phyloP scores from a whole-genome alignment of 176 grass and related monocot genomes.

The Oryza glaberrima region DNA sequence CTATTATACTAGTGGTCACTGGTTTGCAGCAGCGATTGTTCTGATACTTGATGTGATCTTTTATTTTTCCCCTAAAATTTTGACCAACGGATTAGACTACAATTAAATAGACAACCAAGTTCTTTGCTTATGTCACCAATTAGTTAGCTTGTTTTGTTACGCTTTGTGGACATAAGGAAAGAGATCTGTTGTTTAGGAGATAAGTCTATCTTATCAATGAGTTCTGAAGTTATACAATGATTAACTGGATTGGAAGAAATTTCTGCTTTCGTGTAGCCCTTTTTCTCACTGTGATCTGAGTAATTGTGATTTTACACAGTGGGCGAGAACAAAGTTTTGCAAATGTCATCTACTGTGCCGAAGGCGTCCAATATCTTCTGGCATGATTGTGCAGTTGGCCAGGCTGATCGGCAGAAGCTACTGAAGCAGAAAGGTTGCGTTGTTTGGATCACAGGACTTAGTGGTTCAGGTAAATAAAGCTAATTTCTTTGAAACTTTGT shows the following conservation, averaged over 20 bases:
- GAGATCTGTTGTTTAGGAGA: not conserved
- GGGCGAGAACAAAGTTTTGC: constrained; percentile 9
- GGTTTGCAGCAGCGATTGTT: not conserved
- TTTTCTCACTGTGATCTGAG: not conserved
- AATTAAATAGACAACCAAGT: not conserved
- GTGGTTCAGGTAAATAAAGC: constrained; percentile 64
- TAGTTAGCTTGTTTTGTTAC: not conserved
- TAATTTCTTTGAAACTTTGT: not conserved
- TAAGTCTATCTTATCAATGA: not conserved
- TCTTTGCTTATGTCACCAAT: not conserved
- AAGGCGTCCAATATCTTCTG: constrained; percentile 81
- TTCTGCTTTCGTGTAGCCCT: not conserved
- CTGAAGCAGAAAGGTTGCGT: constrained; percentile 85
- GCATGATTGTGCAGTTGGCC: constrained; percentile 78
- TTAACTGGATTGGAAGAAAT: not conserved
- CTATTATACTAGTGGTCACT: not conserved
- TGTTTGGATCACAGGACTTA: constrained; percentile 91
- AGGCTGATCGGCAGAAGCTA: constrained; percentile 65
- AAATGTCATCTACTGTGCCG: constrained; percentile 48
- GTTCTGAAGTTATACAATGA: not conserved
- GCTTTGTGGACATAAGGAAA: not conserved
- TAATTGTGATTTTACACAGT: constrained; percentile 20
- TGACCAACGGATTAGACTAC: not conserved
- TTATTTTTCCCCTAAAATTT: not conserved
- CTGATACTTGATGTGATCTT: not conserved